Evolutionary conservation across 768 basidiomycete genomes (phyloP), one percentile per base, ranked within the genome.

Genomic region (Termitomyces bulborhizus): DNA sequence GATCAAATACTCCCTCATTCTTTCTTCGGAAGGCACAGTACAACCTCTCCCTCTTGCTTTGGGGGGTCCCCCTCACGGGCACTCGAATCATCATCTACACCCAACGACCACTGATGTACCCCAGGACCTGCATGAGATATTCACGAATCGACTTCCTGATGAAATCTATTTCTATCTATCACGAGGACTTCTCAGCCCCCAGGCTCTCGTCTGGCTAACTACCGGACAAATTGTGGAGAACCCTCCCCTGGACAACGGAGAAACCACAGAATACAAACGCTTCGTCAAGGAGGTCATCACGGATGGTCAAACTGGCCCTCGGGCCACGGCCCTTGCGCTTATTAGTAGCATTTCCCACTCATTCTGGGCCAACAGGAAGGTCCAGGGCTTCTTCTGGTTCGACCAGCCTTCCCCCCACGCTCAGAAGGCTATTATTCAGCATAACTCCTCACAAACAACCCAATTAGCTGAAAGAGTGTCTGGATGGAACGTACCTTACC

Each of bases 251-350:
- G 93, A 95, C 66, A 95, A 94, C 65, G 95, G 95, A 2, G 96
- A 98, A 70, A 93, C 91, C 40, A 92, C 82, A 1, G 95, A 99
- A 68, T 98, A 97, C 68, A 86, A 85, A 63, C 83, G 94, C 21
- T 99, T 96, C 68, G 82, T 98, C 60, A 95, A 94, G 75, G 95
- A 98, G 70, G 89, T 93, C 34, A 88, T 98, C 54, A 98, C 95
- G 1, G 96, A 98, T 62, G 92, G 93, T 6, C 86, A 88, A 67
- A 97, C 93, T 13, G 90, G 92, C 0, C 97, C 97, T 31, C 82
- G 97, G 18, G 93, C 92, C 52, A 95, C 93, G 16, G 78, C 93
- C 24, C 77, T 99, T 29, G 94, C 94, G 39, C 79, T 99, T 50
- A 77, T 98, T 47, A 89, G 87, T 65, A 86, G 83, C 65, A 89